Base-by-base conservation (phyloP, 2,329 filamentous ascomycete species). In the Calcarisporium arbuscula region DNA sequence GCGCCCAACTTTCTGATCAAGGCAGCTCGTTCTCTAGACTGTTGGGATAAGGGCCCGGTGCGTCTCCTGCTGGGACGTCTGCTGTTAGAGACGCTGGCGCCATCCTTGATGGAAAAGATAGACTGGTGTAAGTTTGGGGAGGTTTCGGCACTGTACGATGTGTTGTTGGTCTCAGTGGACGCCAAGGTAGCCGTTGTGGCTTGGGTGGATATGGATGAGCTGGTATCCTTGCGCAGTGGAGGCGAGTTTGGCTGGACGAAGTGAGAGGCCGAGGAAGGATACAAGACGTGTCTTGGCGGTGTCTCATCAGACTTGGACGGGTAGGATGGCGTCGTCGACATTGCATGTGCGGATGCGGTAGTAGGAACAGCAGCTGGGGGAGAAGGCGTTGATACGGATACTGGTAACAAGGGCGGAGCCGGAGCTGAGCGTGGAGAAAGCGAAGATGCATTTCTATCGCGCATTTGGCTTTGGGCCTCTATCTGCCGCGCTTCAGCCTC, bases 1-100 rank as follows among this genome's bases (percentile, higher is more conserved):
- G 74, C 74, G 38, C 74, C 73, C 34, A 77, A 58, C 52, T 77
- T 77, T 47, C 74, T 60, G 41, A 78, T 77, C 38, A 78, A 52
- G 29, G 73, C 73, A 30, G 74, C 74, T 52, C 72, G 72, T 46
- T 77, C 71, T 52, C 74, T 66, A 47, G 76, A 74, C 42, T 71
- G 63, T 35, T 72, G 66, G 20, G 72, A 75, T 42, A 78, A 60
- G 41, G 74, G 74, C 27, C 74, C 74, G 42, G 73, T 77, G 36
- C 74, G 69, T 54, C 74, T 67, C 49, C 74, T 68, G 51, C 69
- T 77, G 42, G 71, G 62, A 47, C 72, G 69, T 46, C 70, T 69
- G 51, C 61, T 65, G 50, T 67, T 65, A 58, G 64, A 64, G 52
- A 70, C 58, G 54, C 74, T 70, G 54, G 64, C 60, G 41, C 69